phyloP scores from a whole-genome alignment of 495 filamentous ascomycete genomes.

The Immersiella caudata region DNA sequence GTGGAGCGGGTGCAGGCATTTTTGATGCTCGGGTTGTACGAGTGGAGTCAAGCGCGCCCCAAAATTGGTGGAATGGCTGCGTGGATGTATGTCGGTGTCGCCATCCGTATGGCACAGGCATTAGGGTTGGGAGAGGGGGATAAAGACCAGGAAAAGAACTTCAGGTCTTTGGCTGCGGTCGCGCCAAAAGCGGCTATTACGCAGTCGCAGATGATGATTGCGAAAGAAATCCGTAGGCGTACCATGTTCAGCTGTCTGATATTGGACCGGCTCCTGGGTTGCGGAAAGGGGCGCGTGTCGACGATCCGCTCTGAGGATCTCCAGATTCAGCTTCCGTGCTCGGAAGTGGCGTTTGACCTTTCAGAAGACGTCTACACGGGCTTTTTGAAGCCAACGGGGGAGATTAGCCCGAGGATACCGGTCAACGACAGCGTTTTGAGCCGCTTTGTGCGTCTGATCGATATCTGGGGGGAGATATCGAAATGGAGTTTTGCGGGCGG shows the following conservation, averaged over 20 bases:
- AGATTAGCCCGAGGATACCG: slow-evolving; percentile 35
- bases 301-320: slow-evolving; percentile 71
- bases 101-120: slow-evolving; percentile 72
- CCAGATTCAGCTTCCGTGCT: slow-evolving; percentile 67
- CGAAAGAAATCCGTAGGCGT: slow-evolving; percentile 75
- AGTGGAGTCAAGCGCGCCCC: slow-evolving; percentile 72
- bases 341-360: slow-evolving; percentile 67
- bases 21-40: slow-evolving; percentile 81
- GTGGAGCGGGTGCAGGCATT: slow-evolving; percentile 75
- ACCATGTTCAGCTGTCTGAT: slow-evolving; percentile 89
- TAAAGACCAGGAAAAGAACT: slow-evolving; percentile 31
- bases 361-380: slow-evolving; percentile 67
- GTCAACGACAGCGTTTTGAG: slow-evolving; percentile 67
- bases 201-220: slow-evolving; percentile 57
- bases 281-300: slow-evolving; percentile 71
- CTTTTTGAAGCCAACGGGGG: slow-evolving; percentile 41
- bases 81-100: slow-evolving; percentile 77
- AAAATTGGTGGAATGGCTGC: slow-evolving; percentile 67
- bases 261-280: slow-evolving; percentile 76
- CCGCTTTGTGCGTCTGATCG: slow-evolving; percentile 74
- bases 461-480: slow-evolving; percentile 77
- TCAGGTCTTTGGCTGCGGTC: slow-evolving; percentile 28
- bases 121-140: slow-evolving; percentile 72
- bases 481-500: slow-evolving; percentile 77
- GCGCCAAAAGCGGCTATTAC: slow-evolving; percentile 29